Percentiles rank a stretch among this genome's conserved stretches.
phyloP scores from a whole-genome alignment of 345 rosid species.

The Toxicodendron radicans region DNA sequence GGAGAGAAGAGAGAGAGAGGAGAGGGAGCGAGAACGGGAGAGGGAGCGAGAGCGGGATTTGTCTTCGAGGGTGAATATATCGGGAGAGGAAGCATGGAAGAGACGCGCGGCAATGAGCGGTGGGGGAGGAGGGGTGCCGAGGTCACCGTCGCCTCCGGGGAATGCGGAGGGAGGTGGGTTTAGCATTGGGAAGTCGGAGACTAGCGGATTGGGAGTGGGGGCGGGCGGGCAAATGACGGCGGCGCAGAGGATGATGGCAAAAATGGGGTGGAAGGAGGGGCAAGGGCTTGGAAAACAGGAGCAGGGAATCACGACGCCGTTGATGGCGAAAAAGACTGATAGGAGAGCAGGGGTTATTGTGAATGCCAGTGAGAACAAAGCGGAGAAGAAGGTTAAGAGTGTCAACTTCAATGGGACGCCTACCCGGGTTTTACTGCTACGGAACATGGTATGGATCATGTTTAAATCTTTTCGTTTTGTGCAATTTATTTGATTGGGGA shows the following conservation, averaged over 20 bases:
- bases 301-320: constrained; percentile 95
- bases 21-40: constrained; percentile 52
- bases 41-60: constrained; percentile 33
- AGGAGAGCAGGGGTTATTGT: constrained; percentile 98
- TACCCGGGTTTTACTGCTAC: constrained; percentile 79
- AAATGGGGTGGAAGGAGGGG: constrained; percentile 99
- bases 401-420: constrained; percentile 82
- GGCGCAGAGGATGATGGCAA: constrained; percentile 99
- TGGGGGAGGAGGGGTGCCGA: constrained; percentile 48
- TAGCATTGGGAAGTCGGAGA: constrained; percentile 80
- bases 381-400: constrained; percentile 91
- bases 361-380: constrained; percentile 75
- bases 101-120: constrained; percentile 89
- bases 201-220: constrained; percentile 86
- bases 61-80: constrained; percentile 51
- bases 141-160: constrained; percentile 78
- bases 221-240: constrained; percentile 99
- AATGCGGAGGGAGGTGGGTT: constrained; percentile 57
- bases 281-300: constrained; percentile 96
- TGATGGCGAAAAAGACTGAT: constrained; percentile 98
- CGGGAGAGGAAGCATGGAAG: constrained; percentile 98
- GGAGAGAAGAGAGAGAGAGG: constrained; percentile 53
- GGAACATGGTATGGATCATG: constrained; percentile 73
- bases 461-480: background rate
- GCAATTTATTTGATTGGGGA: background rate